Evolutionary conservation across 805 yeast species (phyloP), one percentile per base, ranked within the genome.

Genomic region (Saccharomycopsis synnaedendra): DNA sequence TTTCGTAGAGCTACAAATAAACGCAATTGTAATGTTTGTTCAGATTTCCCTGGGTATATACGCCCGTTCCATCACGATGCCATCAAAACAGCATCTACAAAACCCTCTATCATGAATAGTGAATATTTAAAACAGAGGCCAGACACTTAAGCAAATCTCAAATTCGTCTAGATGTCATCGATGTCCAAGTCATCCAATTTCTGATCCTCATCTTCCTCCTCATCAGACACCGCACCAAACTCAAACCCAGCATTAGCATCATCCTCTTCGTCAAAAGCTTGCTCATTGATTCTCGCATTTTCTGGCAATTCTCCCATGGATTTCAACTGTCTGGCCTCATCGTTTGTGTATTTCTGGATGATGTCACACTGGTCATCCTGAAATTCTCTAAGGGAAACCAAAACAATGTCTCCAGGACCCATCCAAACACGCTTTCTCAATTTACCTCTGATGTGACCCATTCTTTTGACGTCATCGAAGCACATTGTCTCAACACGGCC

Each of bases 351-450:
- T 70, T 93, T 93, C 68, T 90, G 94, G 50, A 93, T 90, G 57
- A 93, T 97, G 66, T 93, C 99, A 74, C 97, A 93, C 67, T 85
- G 95, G 54, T 86, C 96, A 62, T 90, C 97, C 70, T 93, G 97
- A 80, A 93, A 93, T 62, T 93, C 99, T 76, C 99, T 88, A 60
- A 93, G 78, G 5, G 96, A 89, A 43, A 90, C 93, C 63, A 93
- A 73, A 58, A 93, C 87, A 59, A 93, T 93, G 65, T 93, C 99
- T 72, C 98, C 98, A 67, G 88, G 97, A 43, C 85, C 85, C 87
- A 93, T 89, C 99, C 99, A 93, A 53, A 93, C 98, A 78, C 90
- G 93, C 82, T 93, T 93, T 78, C 99, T 85, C 71, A 93, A 78
- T 66, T 93, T 93, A 60, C 99, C 99, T 76, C 99, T 86, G 63